Evolutionary conservation across 192 early-diverging fungal genomes (phyloP), one percentile per base, ranked within the genome.

Genomic region (Coemansia sp.): DNA sequence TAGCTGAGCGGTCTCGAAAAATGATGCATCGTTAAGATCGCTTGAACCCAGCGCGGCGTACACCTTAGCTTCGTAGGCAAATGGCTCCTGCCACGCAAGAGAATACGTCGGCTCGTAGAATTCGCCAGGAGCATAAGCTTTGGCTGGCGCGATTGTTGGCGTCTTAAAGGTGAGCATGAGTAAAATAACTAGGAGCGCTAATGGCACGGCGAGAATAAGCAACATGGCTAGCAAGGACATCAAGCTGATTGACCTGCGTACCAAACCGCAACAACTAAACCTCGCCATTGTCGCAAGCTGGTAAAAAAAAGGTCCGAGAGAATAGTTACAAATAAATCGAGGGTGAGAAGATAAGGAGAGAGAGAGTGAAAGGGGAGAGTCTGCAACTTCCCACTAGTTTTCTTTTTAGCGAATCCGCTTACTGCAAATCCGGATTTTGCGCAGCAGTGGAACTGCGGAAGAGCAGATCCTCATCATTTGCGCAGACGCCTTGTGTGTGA

Each of bases 31-130:
- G 37, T 59, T 59, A 52, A 20, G 16, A 27, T 15, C n/a, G 27
- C 8, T 43, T 40, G 35, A 40, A 13, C 52, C 15, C 3, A 30
- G 29, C 65, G 65, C 58, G 24, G 65, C 38, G 12, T 66, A 66
- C 40, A 66, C 65, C 27, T 66, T 66, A 4, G 30, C 50, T 13
- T 66, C 53, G 10, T 66, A 66, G 29, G 29, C 52, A 29, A 55
- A 55, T 55, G 52, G 52, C 52, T 55, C 27, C 27, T 27, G 27
- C 27, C 27, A 27, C 27, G 27, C 27, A 2, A 27, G 27, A 27
- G 27, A 27, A 55, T 30, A 55, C 52, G 27, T 32, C 52, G 11
- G 10, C 18, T 13, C 11, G 29, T 32, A 13, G 4, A 1, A 15
- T 13, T 55, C 11, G 8, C 29, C 52, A 3, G 52, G 52, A 27